Base-by-base conservation (phyloP, 305 asterid genomes). In the Fraxinus sp. region DNA sequence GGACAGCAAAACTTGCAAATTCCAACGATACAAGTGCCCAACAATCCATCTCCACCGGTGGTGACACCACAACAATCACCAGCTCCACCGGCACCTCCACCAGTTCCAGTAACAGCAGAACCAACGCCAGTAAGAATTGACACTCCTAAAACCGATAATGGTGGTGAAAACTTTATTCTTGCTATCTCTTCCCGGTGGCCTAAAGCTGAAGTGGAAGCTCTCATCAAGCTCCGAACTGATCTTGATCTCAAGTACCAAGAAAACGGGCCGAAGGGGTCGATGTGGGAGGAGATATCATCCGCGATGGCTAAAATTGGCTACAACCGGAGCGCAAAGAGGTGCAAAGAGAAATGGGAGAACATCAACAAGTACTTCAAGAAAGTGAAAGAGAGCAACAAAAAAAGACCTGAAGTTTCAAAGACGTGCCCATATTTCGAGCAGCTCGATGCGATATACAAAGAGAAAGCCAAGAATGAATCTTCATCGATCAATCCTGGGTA, bases 331-430 rank as follows among this genome's bases (percentile, higher is more conserved):
- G 79, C 97, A 4, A 94, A 94, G 89, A 86, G 98, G 79, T 94
- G 98, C 88, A 94, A 94, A 88, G 97, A 94, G 89, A 94, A 94
- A 85, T 94, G 98, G 98, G 98, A 94, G 74, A 94, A 94, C 74
- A 94, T 94, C 85, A 94, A 94, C 86, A 94, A 94, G 79, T 94
- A 94, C 72, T 94, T 87, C 94, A 94, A 94, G 91, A 94, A 92
- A 44, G 97, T 92, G 5, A 94, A 94, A 75, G 97, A 92, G 59
- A 90, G 97, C 86, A 94, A 86, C 86, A 94, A 92, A 86, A 92
- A 90, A 59, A 81, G 98, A 37, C 91, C 93, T 1, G 92, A 90
- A 76, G 97, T 91, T 85, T 89, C 98, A n/a, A 94, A 92, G 72
- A 94, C 98, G 2, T 92, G 98, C 55, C 98, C 97, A 5, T 94